phyloP scores from a whole-genome alignment of 1,284 basidiomycete species.

The Paramarasmius palmivorus region DNA sequence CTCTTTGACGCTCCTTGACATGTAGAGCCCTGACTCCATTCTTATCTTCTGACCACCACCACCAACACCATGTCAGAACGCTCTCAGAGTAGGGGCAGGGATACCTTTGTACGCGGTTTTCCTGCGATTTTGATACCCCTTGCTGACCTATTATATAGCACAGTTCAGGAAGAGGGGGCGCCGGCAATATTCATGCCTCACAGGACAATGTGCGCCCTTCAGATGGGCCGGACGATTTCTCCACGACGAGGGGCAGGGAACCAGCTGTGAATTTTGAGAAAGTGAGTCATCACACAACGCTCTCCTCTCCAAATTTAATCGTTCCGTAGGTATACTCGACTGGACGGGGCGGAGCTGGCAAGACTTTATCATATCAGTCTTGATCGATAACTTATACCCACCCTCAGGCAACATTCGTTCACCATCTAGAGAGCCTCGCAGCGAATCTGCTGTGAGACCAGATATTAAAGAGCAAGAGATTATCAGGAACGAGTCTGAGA shows the following conservation, averaged over 20 bases:
- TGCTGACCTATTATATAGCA: not conserved
- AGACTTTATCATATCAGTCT: too few species aligned
- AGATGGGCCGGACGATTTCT: slow-evolving; percentile 46
- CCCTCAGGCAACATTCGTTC: slow-evolving; percentile 62
- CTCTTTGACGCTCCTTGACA: too few species aligned
- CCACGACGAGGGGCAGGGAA: slow-evolving; percentile 58
- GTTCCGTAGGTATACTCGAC: slow-evolving; percentile 50
- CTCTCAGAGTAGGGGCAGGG: not conserved
- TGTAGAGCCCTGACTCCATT: not conserved
- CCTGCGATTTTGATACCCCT: too few species aligned
- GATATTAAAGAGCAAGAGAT: slow-evolving; percentile 41
- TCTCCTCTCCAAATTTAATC: slow-evolving; percentile 7
- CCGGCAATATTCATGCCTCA: slow-evolving; percentile 64
- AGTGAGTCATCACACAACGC: slow-evolving; percentile 22
- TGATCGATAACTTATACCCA: too few species aligned
- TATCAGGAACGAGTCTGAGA: slow-evolving; percentile 39
- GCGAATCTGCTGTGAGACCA: slow-evolving; percentile 28
- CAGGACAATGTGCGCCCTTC: slow-evolving; percentile 37
- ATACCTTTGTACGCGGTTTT: not conserved
- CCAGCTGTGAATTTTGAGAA: slow-evolving; percentile 34
- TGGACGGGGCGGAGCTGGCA: slow-evolving; percentile 74
- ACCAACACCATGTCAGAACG: not conserved
- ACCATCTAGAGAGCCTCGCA: slow-evolving; percentile 55
- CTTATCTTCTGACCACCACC: not conserved
- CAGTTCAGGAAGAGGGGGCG: slow-evolving; percentile 67